A percentile compares a stretch with the other conserved stretches of the same genome.
These are phyloP conservation scores for Cyclotella choctawhatcheeana DNA, from an alignment of 108 stramenopile species.

Conservation along the genomic window DNA sequence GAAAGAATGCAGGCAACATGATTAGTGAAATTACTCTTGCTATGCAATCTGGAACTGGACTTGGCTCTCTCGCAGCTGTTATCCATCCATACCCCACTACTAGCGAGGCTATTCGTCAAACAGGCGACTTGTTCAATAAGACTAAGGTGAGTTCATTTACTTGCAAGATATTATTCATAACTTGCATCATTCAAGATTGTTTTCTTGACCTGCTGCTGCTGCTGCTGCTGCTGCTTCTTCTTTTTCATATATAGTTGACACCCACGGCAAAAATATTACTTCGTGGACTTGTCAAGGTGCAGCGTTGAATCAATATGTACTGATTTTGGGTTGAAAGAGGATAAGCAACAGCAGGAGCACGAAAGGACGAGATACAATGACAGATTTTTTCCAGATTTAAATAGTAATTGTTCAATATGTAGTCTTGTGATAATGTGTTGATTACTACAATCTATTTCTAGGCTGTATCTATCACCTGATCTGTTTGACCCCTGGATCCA, in stretches of 20 bases:
- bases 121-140: conserved; percentile 69
- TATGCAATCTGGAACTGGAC: conserved; percentile 78
- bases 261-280: conserved; percentile 51
- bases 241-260: conserved; percentile 51
- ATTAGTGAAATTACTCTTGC: conserved; percentile 86
- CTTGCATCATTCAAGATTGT: background rate
- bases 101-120: conserved; percentile 66
- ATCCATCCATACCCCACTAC: conserved; percentile 94
- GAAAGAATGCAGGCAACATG: conserved; percentile 86
- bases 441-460: no score
- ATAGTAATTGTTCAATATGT: no score
- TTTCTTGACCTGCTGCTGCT: background rate
- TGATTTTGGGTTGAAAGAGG: no score
- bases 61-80: conserved; percentile 68
- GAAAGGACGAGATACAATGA: no score
- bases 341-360: no score
- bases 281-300: conserved; percentile 60
- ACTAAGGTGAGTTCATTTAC: conserved; percentile 10
- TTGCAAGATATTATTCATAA: background rate
- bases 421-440: no score
- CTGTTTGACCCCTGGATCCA: no score
- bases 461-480: no score
- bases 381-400: no score
- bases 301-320: no score
- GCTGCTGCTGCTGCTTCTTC: background rate